Percentiles rank a stretch among this genome's conserved stretches.
These are phyloP conservation scores for Vanrija sp. DNA, from an alignment of 1,284 basidiomycete genomes.

Conservation along the genomic window DNA sequence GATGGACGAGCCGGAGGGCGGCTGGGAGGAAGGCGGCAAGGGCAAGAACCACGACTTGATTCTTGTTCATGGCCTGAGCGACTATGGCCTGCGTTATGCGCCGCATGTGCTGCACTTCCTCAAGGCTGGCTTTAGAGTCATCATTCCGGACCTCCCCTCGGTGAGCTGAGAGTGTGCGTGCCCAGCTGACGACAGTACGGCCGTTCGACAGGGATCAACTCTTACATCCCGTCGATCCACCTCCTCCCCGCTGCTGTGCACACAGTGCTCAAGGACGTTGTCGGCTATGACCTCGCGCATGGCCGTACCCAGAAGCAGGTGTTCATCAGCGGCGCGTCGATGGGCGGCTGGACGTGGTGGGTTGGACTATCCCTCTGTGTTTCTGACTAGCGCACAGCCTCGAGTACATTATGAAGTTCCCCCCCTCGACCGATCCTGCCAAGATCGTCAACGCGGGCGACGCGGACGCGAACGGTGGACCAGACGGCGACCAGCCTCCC, in stretches of 20 bases:
- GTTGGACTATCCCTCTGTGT: not conserved
- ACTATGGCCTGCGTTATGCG: constrained; percentile 49
- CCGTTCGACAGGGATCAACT: constrained; percentile 51
- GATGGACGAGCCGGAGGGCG: constrained; percentile 35
- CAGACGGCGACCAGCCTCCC: constrained; percentile 3
- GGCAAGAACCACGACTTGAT: constrained; percentile 44
- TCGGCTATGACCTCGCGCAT: constrained; percentile 30
- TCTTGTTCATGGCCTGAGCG: constrained; percentile 47
- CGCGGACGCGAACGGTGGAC: not conserved
- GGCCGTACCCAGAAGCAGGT: constrained; percentile 43
- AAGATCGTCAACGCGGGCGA: constrained; percentile 4
- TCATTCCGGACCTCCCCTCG: constrained; percentile 53
- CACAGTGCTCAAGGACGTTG: constrained; percentile 51
- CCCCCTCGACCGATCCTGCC: constrained; percentile 14
- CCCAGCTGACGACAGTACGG: constrained; percentile 39
- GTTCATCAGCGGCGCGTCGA: constrained; percentile 49
- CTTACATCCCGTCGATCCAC: constrained; percentile 49
- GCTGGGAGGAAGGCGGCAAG: constrained; percentile 40
- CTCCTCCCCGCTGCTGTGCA: constrained; percentile 51
- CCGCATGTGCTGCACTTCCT: constrained; percentile 51
- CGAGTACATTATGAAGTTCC: constrained; percentile 45
- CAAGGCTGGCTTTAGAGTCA: constrained; percentile 52
- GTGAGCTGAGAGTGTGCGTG: constrained; percentile 35
- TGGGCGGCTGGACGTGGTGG: constrained; percentile 29
- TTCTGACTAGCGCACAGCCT: constrained; percentile 21